A percentile compares a stretch with the other conserved stretches of the same genome.
phyloP scores from a whole-genome alignment of 441 rosid genomes.

The Corymbia calophylla region DNA sequence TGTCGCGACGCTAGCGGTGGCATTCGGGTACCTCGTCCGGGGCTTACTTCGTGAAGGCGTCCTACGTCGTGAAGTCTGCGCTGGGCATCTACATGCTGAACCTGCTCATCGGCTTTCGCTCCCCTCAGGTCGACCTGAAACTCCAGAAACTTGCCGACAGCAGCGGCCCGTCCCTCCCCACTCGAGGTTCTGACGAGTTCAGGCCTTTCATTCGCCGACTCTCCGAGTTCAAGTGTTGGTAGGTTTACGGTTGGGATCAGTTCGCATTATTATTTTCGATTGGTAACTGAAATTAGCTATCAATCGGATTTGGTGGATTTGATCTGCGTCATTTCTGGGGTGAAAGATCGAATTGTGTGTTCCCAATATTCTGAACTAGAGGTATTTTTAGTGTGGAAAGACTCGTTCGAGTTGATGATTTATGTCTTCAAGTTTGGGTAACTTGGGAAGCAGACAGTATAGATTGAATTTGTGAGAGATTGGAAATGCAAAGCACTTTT shows the following conservation, averaged over 20 bases:
- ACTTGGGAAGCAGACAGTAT: neutral
- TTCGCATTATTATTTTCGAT: neutral
- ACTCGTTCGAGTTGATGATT: neutral
- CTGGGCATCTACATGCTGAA: conserved; percentile 64
- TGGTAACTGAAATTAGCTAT: neutral
- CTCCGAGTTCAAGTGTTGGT: conserved; percentile 86
- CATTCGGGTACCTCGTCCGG: too few species aligned
- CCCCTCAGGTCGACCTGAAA: conserved; percentile 84
- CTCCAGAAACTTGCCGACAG: conserved; percentile 23
- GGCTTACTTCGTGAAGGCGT: conserved; percentile 48
- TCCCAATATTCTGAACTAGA: neutral
- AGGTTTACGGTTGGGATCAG: neutral
- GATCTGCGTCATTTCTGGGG: neutral
- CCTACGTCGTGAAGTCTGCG: too few species aligned
- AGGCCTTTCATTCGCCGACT: conserved; percentile 77
- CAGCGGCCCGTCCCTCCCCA: conserved; percentile 59
- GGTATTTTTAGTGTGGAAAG: neutral
- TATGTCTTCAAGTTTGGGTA: neutral
- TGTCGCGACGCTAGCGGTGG: conserved; percentile 4
- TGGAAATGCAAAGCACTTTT: neutral
- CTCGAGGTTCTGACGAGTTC: conserved; percentile 61
- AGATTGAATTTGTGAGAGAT: neutral
- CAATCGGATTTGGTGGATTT: neutral
- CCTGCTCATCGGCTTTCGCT: conserved; percentile 65
- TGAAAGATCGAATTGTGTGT: neutral